Evolutionary conservation across 208 protist species (phyloP).

Genomic region (Trypanosoma rangeli): DNA sequence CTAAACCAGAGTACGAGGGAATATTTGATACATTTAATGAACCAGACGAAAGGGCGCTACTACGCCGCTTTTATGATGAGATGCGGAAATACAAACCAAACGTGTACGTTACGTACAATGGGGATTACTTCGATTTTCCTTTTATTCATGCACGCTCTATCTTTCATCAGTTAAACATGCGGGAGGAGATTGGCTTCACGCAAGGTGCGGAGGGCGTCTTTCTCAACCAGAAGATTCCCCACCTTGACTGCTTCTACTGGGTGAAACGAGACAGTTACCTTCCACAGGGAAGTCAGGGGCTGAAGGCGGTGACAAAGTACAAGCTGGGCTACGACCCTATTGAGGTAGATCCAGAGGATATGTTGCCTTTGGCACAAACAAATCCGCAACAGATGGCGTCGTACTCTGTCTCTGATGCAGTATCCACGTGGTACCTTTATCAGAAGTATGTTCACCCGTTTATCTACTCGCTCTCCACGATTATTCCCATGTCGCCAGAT

Average conservation of each 20-base stretch:
- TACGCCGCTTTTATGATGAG: slow-evolving; percentile 96
- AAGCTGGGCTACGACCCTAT: slow-evolving; percentile 99
- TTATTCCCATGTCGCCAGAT: slow-evolving; percentile 99
- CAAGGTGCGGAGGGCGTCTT: slow-evolving; percentile 93
- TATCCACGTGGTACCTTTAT: slow-evolving; percentile 99
- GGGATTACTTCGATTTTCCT: slow-evolving; percentile 99
- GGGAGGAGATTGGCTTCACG: slow-evolving; percentile 86
- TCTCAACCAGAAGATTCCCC: slow-evolving; percentile 86
- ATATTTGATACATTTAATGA: slow-evolving; percentile 98
- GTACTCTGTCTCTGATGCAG: slow-evolving; percentile 99
- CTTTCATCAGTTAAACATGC: slow-evolving; percentile 86
- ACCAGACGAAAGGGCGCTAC: slow-evolving; percentile 89
- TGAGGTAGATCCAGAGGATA: slow-evolving; percentile 99
- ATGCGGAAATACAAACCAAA: slow-evolving; percentile 96
- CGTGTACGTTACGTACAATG: slow-evolving; percentile 99
- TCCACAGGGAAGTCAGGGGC: slow-evolving; percentile 95
- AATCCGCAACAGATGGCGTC: slow-evolving; percentile 97
- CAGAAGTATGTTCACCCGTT: slow-evolving; percentile 99
- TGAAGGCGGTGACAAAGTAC: slow-evolving; percentile 98
- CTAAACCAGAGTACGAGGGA: slow-evolving; percentile 97
- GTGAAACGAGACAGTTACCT: slow-evolving; percentile 99
- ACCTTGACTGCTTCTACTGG: slow-evolving; percentile 99
- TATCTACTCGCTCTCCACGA: slow-evolving; percentile 99
- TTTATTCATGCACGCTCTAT: slow-evolving; percentile 97
- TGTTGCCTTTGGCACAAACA: slow-evolving; percentile 95